Conservation (phyloP, 768 basidiomycete species). For the Nidularia sp. region DNA sequence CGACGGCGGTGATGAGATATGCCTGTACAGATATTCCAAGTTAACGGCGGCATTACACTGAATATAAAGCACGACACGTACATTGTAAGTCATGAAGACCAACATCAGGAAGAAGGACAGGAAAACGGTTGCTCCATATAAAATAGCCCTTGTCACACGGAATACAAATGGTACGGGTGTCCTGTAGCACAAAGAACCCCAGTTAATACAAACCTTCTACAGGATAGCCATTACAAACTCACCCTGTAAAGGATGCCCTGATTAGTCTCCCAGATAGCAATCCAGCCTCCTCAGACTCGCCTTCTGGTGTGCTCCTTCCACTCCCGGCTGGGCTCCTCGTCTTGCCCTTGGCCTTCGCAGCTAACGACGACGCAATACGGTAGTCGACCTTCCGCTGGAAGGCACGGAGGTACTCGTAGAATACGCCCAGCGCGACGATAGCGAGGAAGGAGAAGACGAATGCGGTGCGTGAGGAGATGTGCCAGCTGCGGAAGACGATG, state of each 20-base stretch:
- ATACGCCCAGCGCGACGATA: slow-evolving; percentile 64
- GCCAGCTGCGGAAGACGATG: slow-evolving; percentile 78
- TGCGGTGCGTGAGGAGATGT: slow-evolving; percentile 50
- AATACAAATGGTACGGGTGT: slow-evolving; percentile 43
- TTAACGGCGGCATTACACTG: slow-evolving; percentile 1
- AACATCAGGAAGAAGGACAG: slow-evolving; percentile 91
- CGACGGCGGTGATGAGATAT: slow-evolving; percentile 80
- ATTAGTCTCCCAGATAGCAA: slow-evolving; percentile 46
- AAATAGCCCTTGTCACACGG: slow-evolving; percentile 54
- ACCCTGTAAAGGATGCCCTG: slow-evolving; percentile 38
- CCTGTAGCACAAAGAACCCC: slow-evolving; percentile 22
- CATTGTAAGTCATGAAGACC: slow-evolving; percentile 96
- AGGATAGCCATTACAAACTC: slow-evolving; percentile 14
- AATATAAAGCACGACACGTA: slow-evolving; percentile 28
- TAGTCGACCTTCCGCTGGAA: slow-evolving; percentile 57
- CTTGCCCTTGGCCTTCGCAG: slow-evolving; percentile 43
- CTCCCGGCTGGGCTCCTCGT: slow-evolving; percentile 24
- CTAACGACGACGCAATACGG: slow-evolving; percentile 47
- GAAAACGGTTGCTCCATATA: slow-evolving; percentile 77
- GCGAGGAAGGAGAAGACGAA: slow-evolving; percentile 65
- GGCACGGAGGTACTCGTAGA: slow-evolving; percentile 76
- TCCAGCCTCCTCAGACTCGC: slow-evolving; percentile 45
- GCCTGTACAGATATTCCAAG: slow-evolving; percentile 41
- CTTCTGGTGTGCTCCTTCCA: slow-evolving; percentile 34
- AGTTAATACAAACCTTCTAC: background rate